phyloP scores from a whole-genome alignment of 768 basidiomycete species.

The Mycena chlorophos region DNA sequence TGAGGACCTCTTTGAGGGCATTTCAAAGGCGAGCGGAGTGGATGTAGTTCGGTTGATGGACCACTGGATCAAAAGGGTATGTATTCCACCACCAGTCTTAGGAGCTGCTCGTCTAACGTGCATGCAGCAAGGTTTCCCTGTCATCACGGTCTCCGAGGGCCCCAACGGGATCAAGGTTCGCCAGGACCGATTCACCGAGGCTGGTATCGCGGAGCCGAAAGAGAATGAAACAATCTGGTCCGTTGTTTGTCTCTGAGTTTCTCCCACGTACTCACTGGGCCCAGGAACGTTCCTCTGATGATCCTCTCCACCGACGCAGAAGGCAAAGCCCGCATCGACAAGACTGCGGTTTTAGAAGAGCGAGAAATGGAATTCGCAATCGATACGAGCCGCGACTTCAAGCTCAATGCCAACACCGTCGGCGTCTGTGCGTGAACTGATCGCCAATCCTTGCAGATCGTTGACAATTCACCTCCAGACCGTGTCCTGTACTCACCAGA shows the following conservation, averaged over 20 bases:
- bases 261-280: background rate
- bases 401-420: conserved; percentile 85
- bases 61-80: conserved; percentile 84
- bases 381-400: conserved; percentile 79
- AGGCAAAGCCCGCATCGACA: conserved; percentile 62
- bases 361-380: conserved; percentile 69
- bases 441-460: background rate
- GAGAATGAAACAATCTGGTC: conserved; percentile 91
- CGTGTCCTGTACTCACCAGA: conserved; percentile 86
- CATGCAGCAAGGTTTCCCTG: conserved; percentile 76
- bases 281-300: conserved; percentile 79
- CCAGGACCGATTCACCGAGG: conserved; percentile 92
- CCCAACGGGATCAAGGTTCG: conserved; percentile 70
- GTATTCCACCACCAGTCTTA: conserved; percentile 1
- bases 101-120: background rate
- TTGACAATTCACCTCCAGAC: conserved; percentile 42
- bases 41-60: conserved; percentile 84
- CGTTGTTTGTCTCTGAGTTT: conserved; percentile 9
- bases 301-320: conserved; percentile 60
- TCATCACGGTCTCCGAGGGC: conserved; percentile 82
- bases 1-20: conserved; percentile 85
- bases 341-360: conserved; percentile 60
- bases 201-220: conserved; percentile 72
- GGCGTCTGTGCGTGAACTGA: conserved; percentile 73
- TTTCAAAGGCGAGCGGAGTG: conserved; percentile 66